Evolutionary conservation across 2,329 filamentous ascomycete genomes (phyloP), one percentile per base, ranked within the genome.

Genomic region (Penicillium sp.): DNA sequence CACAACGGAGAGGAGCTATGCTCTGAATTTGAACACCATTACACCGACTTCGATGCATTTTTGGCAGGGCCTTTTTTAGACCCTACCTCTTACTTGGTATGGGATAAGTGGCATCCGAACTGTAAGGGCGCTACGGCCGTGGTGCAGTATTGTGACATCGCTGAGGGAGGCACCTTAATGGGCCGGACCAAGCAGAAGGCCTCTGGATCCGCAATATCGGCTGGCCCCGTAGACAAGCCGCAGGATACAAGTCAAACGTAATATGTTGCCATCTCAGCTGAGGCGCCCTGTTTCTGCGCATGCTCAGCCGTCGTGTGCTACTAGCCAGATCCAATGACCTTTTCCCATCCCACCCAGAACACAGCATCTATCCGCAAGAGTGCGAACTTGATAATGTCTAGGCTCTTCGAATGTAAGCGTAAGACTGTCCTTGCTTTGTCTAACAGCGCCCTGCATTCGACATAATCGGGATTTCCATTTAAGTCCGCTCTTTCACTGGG

Each of bases 51-150:
- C 46, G 61, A 53, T 66, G n/a, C 30, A 57, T 61, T 60, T 68
- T 30, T 25, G 68, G 1, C 33, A 59, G 42, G 59, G 52, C 43
- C 63, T 69, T 56, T 43, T 69, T 49, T 62, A 56, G 68, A 61
- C 30, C 67, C 60, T 19, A 55, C 51, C 16, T 69, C 64, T 14
- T 58, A 65, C 52, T 69, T 54, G 6, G 30, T 70, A 26, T 63
- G 67, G 48, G 57, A 62, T 57, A 51, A 70, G 43, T 68, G 58
- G 67, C 46, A 65, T 46, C 55, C 63, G 45, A 59, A 58, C n/a
- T 56, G 68, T 65, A 55, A 22, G 6, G 64, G 52, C 25, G 52
- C 56, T 26, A 56, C 28, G 22, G 62, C 63, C 13, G 56, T 70
- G n/a, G 13, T 56, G 6, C 51, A 63, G 57, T 68, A 66, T 57